Conservation (phyloP, 73 alveolate species). For the Breviolum minutum region DNA sequence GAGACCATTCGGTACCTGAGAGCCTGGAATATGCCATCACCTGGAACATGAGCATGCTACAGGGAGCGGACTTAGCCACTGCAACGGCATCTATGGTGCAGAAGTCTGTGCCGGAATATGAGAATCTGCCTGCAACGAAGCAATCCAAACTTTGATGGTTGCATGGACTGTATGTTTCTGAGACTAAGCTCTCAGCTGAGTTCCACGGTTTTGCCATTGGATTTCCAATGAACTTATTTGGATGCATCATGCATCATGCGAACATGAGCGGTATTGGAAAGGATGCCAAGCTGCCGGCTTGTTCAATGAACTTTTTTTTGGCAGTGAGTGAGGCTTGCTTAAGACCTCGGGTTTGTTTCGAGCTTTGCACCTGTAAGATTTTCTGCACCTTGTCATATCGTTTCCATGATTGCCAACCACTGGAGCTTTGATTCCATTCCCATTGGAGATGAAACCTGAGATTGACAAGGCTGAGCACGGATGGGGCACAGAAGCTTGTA, state of each 20-base stretch:
- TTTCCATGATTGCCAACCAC: no score
- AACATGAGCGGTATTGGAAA: no score
- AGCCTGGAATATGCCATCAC: conserved; percentile 51
- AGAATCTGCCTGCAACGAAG: neutral
- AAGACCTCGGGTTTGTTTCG: no score
- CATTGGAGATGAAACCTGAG: neutral
- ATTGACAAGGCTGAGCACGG: conserved; percentile 25
- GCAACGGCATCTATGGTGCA: conserved; percentile 12
- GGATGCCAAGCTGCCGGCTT: no score
- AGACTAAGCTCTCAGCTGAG: neutral
- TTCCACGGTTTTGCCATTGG: neutral
- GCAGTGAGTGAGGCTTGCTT: neutral
- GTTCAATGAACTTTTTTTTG: no score
- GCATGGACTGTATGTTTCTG: no score
- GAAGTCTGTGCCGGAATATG: conserved; percentile 11
- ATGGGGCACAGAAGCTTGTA: conserved; percentile 55
- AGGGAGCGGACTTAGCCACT: conserved; percentile 16
- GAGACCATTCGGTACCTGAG: neutral
- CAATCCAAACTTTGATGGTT: neutral
- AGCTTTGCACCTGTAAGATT: no score
- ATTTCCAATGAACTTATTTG: neutral
- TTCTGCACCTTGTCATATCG: no score
- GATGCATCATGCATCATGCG: no score
- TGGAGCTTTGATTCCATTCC: no score
- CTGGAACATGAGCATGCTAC: conserved; percentile 58